Base-by-base conservation (phyloP, 805 yeast genomes). In the Lipomyces spencermartinsiae region DNA sequence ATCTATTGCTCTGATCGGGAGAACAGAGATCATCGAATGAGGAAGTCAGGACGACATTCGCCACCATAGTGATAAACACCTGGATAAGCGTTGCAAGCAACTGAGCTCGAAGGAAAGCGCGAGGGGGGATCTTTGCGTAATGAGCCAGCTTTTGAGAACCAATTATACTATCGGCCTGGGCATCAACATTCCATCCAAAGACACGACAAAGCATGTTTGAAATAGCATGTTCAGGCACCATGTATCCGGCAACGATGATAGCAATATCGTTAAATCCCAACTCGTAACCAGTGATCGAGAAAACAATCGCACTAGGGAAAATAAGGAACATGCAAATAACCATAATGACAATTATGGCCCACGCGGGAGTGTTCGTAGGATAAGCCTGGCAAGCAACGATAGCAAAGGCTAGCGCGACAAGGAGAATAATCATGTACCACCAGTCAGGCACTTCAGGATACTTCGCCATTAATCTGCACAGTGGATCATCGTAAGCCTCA, bases 261-360 rank as follows among this genome's bases (percentile, higher is more conserved):
- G 89, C 85, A 64, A 89, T 76, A 4, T 88, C 91, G 73, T 86
- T 87, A 71, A 89, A 79, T 10, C 90, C 90, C 67, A 88, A 84
- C 2, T 83, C 75, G 61, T 80, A 84, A 79, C 89, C 89, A 0
- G 92, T 87, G 43, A 86, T 83, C 4, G 91, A 89, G 31, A 83
- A 85, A 62, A 89, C 83, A 25, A 89, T 80, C 1, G 89, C 88
- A 39, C 87, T 80, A 10, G 93, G 93, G 58, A 89, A 78, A 60
- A 89, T 77, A 74, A 88, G 84, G 19, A 86, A 76, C 56, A 85
- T 76, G 62, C 88, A 85, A 68, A 89, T 81, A 14, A 81, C 78
- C 10, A 88, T 78, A 1, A 89, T 87, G 68, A 88, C 83, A 66
- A 87, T 80, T 29, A 89, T 79, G 0, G 89, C 88, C 89, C 89